Base-by-base conservation (phyloP, 2,329 filamentous ascomycete genomes). In the Cryphonectria japonica region DNA sequence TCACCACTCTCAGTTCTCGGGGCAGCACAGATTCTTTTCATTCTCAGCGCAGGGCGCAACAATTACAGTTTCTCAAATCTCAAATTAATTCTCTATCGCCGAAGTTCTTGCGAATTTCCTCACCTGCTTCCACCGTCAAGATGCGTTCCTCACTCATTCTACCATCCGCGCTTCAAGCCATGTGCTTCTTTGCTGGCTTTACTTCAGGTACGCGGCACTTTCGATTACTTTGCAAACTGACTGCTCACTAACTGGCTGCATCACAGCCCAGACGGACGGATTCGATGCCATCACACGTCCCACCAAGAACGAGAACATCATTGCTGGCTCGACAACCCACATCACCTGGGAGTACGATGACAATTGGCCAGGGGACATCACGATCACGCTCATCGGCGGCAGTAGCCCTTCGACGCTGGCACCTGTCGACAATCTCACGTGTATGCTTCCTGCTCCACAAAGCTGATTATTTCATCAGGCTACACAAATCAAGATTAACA, bases 321-420 rank as follows among this genome's bases (percentile, higher is more conserved):
- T 79, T 41, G 85, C 86, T 61, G 88, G 88, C 75, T 74, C 81
- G 75, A 79, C 81, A 66, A 86, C 84, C 77, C 79, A 79, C 74
- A 83, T 91, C 78, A 78, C 80, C 74, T 91, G 88, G 88, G 73
- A 80, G 39, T 76, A 81, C 34, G 77, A 80, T 70, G 77, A 79
- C 68, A 76, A 80, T 72, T 84, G 83, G 79, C 78, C 78, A 60
- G 82, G 80, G 71, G 78, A 81, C 72, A 80, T 89, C 76, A 82
- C 82, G 73, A 85, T 91, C 78, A 77, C 79, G 75, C 84, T 91
- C 72, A 81, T 91, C 70, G 86, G 86, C 70, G 89, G 89, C 75
- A 75, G 78, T 6, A 78, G 78, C 72, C 81, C 83, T 74, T 69
- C 74, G 73, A 81, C 78, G 66, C 86, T 88, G 74, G 14, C n/a